A percentile compares a stretch with the other conserved stretches of the same genome.
phyloP scores from a whole-genome alignment of 2,329 filamentous ascomycete species.

The Cercospora nicotianae region DNA sequence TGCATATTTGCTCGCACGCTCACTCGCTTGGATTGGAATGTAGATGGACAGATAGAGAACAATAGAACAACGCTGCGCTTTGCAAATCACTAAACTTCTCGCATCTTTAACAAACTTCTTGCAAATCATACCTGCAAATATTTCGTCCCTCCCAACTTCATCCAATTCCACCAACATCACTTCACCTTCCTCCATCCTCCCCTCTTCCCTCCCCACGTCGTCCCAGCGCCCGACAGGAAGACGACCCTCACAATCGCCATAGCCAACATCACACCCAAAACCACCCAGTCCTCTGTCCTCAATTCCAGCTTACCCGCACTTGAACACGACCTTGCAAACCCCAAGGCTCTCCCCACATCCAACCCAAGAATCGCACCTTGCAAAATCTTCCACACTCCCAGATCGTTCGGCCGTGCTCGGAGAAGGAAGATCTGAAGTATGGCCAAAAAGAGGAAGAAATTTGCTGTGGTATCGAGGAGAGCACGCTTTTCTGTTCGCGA shows the following conservation, averaged over 20 bases:
- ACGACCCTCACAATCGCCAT: slow-evolving; percentile 3
- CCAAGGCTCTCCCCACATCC: background rate
- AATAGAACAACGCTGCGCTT: slow-evolving; percentile 44
- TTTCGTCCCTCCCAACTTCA: too few species aligned
- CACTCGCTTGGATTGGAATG: background rate
- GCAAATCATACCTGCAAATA: background rate
- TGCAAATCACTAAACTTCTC: background rate
- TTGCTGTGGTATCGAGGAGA: background rate
- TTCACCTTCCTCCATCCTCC: background rate
- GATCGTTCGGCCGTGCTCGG: background rate
- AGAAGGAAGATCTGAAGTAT: background rate
- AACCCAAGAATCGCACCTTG: background rate
- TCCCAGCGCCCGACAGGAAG: background rate
- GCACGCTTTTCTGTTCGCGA: background rate
- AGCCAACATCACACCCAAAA: background rate
- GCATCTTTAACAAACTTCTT: background rate
- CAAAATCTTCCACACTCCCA: background rate
- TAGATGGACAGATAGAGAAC: background rate
- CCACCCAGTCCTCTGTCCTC: background rate
- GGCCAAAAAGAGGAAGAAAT: background rate
- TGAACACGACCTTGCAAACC: background rate
- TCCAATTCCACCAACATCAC: background rate
- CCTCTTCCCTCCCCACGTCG: background rate
- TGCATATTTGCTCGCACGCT: background rate
- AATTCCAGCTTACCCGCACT: background rate